A percentile compares a stretch with the other conserved stretches of the same genome.
Conservation (phyloP, 1,284 basidiomycete genomes). For the Trichosporon coremiiforme region DNA sequence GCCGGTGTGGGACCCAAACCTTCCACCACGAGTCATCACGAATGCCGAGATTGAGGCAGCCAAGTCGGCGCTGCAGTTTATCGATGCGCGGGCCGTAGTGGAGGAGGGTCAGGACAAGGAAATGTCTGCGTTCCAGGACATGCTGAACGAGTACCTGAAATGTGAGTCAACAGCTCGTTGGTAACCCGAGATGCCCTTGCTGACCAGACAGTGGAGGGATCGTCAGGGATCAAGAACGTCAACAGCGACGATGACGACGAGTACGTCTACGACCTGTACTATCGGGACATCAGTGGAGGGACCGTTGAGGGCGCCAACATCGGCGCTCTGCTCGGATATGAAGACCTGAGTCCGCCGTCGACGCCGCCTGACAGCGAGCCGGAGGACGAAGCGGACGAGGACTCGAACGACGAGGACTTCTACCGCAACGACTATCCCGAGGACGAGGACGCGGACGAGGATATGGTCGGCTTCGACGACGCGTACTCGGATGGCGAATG, state of each 20-base stretch:
- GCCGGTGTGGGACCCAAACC: slow-evolving; percentile 28
- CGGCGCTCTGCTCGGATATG: slow-evolving; percentile 45
- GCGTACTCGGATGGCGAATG: slow-evolving; percentile 41
- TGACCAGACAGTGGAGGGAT: neutral
- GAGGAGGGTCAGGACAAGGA: slow-evolving; percentile 43
- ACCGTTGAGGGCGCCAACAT: slow-evolving; percentile 23
- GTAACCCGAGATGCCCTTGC: neutral
- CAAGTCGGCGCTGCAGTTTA: slow-evolving; percentile 38
- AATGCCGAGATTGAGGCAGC: slow-evolving; percentile 41
- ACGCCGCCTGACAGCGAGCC: slow-evolving; percentile 49
- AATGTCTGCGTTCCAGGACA: slow-evolving; percentile 54
- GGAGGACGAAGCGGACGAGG: slow-evolving; percentile 57
- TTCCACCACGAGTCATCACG: slow-evolving; percentile 47
- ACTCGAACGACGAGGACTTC: slow-evolving; percentile 57
- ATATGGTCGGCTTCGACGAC: slow-evolving; percentile 49
- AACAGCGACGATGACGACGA: slow-evolving; percentile 38
- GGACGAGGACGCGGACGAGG: slow-evolving; percentile 56
- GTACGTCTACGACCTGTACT: slow-evolving; percentile 58
- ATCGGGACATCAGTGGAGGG: slow-evolving; percentile 41
- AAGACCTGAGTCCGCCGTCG: slow-evolving; percentile 46
- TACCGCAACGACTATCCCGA: slow-evolving; percentile 58
- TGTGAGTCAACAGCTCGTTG: slow-evolving; percentile 33
- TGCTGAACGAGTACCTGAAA: slow-evolving; percentile 54
- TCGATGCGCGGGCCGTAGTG: slow-evolving; percentile 52
- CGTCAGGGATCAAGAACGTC: neutral